phyloP scores from a whole-genome alignment of 83 land plant species.

The Larix sibirica region DNA sequence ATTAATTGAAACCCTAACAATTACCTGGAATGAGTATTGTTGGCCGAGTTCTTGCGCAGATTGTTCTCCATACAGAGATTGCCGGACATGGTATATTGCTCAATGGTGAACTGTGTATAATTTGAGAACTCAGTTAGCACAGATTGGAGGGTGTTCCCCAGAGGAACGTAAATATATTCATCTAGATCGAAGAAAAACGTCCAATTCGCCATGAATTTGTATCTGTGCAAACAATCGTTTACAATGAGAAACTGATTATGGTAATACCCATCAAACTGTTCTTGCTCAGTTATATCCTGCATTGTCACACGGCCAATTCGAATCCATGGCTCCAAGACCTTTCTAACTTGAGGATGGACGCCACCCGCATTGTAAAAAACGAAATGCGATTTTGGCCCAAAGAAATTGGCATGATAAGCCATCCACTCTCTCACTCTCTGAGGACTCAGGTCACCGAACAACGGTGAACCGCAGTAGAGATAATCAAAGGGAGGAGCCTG shows the following conservation, averaged over 20 bases:
- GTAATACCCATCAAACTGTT: slow-evolving; percentile 71
- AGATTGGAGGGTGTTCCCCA: slow-evolving; percentile 16
- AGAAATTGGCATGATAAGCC: slow-evolving; percentile 73
- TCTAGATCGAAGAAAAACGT: slow-evolving; percentile 80
- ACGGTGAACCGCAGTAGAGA: slow-evolving; percentile 73
- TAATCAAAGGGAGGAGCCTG: slow-evolving; percentile 59
- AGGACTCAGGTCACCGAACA: slow-evolving; percentile 65
- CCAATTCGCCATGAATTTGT: slow-evolving; percentile 59
- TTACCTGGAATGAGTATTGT: background rate
- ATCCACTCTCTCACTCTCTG: slow-evolving; percentile 67
- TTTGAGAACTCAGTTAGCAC: background rate
- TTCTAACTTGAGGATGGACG: slow-evolving; percentile 43
- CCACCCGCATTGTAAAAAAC: slow-evolving; percentile 81
- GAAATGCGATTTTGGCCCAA: slow-evolving; percentile 63
- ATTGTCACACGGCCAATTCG: slow-evolving; percentile 55
- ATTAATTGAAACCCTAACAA: no score
- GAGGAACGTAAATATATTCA: slow-evolving; percentile 61
- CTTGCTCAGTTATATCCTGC: slow-evolving; percentile 65
- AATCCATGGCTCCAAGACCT: slow-evolving; percentile 66
- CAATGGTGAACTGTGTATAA: background rate
- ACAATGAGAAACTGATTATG: slow-evolving; percentile 80
- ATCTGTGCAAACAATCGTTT: slow-evolving; percentile 72
- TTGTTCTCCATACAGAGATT: background rate
- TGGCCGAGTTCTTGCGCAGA: no score
- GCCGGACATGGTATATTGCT: background rate